Evolutionary conservation across 2,329 filamentous ascomycete genomes (phyloP).

Genomic region (Aspergillus eucalypticola): DNA sequence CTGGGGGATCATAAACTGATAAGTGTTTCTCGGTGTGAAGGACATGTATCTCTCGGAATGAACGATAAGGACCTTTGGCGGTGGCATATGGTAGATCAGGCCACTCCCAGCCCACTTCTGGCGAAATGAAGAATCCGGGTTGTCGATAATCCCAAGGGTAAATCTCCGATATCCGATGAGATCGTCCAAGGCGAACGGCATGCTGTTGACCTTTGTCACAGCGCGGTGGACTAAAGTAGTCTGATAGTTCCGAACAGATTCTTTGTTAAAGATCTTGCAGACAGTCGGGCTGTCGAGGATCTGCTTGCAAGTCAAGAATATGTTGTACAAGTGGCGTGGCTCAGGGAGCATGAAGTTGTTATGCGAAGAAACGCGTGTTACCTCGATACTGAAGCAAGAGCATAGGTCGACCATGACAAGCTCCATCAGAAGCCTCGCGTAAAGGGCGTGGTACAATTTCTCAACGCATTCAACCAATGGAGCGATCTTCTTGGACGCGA

Average conservation of each 20-base stretch:
- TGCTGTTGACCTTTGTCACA: constrained; percentile 17
- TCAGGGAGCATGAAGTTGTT: constrained; percentile 32
- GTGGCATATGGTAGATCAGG: constrained; percentile 32
- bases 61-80: constrained; percentile 29
- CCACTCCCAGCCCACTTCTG: constrained; percentile 34
- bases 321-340: constrained; percentile 35
- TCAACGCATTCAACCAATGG: constrained; percentile 38
- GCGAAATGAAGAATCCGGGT: constrained; percentile 26
- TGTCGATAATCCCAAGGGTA: constrained; percentile 24
- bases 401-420: constrained; percentile 40
- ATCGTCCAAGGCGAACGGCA: constrained; percentile 25
- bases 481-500: constrained; percentile 29
- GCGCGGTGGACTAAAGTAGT: constrained; percentile 29
- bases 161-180: constrained; percentile 32
- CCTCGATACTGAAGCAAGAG: constrained; percentile 29
- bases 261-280: constrained; percentile 28
- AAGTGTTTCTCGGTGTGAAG: constrained; percentile 21
- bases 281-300: constrained; percentile 31
- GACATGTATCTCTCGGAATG: constrained; percentile 41
- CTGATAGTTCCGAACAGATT: constrained; percentile 32
- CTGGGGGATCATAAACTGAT: constrained; percentile 17
- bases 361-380: constrained; percentile 21
- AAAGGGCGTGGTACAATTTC: constrained; percentile 40
- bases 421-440: constrained; percentile 40
- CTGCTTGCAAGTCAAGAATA: constrained; percentile 36